Conservation (phyloP, 2,329 filamentous ascomycete species). For the Phoma sp. region DNA sequence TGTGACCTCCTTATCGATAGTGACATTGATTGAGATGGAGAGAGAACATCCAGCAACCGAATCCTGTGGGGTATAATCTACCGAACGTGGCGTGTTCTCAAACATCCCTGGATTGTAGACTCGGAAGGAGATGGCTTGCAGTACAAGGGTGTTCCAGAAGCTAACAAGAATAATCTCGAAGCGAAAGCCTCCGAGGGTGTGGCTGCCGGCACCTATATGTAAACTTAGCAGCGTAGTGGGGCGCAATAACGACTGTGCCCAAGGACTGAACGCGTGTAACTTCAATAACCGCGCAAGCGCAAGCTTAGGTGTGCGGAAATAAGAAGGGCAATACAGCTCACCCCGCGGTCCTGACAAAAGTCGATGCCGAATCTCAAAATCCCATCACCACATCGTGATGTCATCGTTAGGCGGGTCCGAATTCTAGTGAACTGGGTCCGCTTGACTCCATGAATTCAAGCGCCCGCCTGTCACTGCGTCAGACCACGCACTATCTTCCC, state of each 20-base stretch:
- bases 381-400: conserved; percentile 4
- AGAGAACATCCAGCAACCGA: conserved; percentile 29
- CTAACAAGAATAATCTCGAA: background rate
- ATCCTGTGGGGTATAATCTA: conserved; percentile 23
- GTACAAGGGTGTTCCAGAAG: background rate
- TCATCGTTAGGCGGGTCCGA: conserved; percentile 9
- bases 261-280: no score
- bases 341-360: no score
- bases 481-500: conserved; percentile 15
- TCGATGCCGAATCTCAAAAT: background rate
- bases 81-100: conserved; percentile 9
- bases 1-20: conserved; percentile 38
- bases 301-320: background rate
- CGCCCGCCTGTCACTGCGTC: conserved; percentile 17
- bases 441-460: conserved; percentile 1
- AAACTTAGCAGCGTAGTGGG: no score
- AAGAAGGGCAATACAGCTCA: background rate
- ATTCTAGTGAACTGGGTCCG: background rate
- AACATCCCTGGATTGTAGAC: background rate
- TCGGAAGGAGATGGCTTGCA: background rate
- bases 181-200: background rate
- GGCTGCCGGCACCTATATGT: no score
- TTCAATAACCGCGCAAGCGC: no score
- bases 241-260: no score
- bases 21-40: conserved; percentile 33